Evolutionary conservation across 176 grass and related monocot genomes (phyloP), one percentile per base, ranked within the genome.

Genomic region (maize (Zea mays)): DNA sequence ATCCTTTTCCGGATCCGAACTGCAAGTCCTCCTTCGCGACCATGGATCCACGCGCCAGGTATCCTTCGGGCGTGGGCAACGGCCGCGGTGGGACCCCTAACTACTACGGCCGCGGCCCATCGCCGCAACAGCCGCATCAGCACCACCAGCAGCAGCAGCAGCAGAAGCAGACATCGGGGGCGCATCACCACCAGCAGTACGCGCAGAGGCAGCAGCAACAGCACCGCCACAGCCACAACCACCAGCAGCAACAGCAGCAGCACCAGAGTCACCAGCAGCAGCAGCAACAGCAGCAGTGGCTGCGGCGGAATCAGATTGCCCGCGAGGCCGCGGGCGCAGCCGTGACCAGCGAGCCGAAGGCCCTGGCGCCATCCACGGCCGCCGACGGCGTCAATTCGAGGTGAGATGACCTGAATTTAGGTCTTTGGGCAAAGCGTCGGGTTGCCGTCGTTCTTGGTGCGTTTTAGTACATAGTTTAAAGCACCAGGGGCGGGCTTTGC

Each of bases 251-350:
- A 0, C 85, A 91, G 3, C 89, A 92, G 49, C 89, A 92, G 71
- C 88, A 90, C 82, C 88, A 97, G 70, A 97, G 92, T 68, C 91
- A 82, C 61, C 72, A 82, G 21, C 93, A 92, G 17, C 73, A 89
- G 40, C 81, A 79, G 2, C 92, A 91, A 20, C 84, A 88, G 34
- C 87, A 90, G 78, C 84, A 88, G 62, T 92, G 84, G 89, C 85
- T 82, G 76, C 79, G 69, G 62, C 85, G 87, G 52, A 86, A 90
- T 41, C 87, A 78, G 60, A 83, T 85, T 42, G 80, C 79, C 62
- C 81, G 73, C 45, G 84, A 82, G 45, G 74, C 74, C 40, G 88
- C 67, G 49, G 77, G 58, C 19, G 82, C 81, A 75, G 79, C 68
- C 36, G 63, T 82, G 21, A 40, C 69, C 34, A 78, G 78, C 58